A percentile compares a stretch with the other conserved stretches of the same genome.
These are phyloP conservation scores for Strobilomyces confusus DNA, from an alignment of 768 basidiomycete species.

Conservation along the genomic window DNA sequence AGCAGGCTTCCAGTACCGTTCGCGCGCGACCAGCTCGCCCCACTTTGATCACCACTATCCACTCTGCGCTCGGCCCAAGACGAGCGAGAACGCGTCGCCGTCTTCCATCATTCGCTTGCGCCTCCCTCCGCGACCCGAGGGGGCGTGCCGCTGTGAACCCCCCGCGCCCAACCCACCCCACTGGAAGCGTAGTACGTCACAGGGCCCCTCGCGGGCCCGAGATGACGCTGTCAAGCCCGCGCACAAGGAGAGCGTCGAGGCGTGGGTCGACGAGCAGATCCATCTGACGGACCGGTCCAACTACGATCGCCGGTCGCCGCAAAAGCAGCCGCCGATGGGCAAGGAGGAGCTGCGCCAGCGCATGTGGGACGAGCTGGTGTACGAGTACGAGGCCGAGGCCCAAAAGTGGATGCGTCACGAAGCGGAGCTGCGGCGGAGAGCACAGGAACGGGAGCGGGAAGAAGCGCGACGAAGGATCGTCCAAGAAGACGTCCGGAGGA, in stretches of 20 bases:
- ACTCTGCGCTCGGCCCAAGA: constrained; percentile 20
- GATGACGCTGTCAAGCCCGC: constrained; percentile 44
- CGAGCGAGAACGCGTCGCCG: constrained; percentile 13
- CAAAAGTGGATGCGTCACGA: constrained; percentile 52
- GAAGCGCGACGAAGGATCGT: constrained; percentile 42
- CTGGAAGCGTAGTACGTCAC: constrained; percentile 29
- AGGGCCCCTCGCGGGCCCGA: constrained; percentile 39
- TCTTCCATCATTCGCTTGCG: constrained; percentile 17
- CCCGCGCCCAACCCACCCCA: constrained; percentile 11
- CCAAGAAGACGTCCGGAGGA: constrained; percentile 52
- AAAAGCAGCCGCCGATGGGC: constrained; percentile 16
- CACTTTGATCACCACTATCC: constrained; percentile 16
- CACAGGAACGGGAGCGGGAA: constrained; percentile 42
- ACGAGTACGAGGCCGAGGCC: constrained; percentile 48
- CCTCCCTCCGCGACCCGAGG: constrained; percentile 20
- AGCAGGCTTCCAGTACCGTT: constrained; percentile 27
- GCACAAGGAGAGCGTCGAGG: constrained; percentile 50
- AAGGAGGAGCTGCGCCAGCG: constrained; percentile 34
- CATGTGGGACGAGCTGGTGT: constrained; percentile 51
- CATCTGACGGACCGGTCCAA: constrained; percentile 33
- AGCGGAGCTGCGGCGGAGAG: constrained; percentile 42
- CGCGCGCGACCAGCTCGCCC: constrained; percentile 22
- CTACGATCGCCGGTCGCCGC: constrained; percentile 20
- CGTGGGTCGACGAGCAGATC: constrained; percentile 61
- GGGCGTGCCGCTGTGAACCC: constrained; percentile 16